These are phyloP conservation scores for Glutinoglossum americanum DNA, from an alignment of 495 filamentous ascomycete species.

Conservation along the genomic window DNA sequence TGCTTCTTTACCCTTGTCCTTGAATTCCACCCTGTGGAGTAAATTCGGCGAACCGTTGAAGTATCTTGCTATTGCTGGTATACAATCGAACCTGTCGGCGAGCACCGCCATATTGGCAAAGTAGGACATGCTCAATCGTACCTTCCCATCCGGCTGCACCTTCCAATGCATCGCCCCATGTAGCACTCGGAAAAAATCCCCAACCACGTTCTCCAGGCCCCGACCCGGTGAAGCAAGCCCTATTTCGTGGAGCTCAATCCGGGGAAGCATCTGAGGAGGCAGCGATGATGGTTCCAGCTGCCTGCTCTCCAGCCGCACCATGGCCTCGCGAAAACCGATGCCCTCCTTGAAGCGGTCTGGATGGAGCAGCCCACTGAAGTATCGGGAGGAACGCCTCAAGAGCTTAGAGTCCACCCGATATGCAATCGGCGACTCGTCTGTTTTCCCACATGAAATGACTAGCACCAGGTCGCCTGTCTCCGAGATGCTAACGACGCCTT, in stretches of 20 bases:
- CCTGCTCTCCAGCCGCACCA: constrained; percentile 19
- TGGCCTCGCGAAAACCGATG: constrained; percentile 19
- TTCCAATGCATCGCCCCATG: constrained; percentile 24
- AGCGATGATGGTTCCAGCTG: constrained; percentile 24
- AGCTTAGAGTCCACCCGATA: constrained; percentile 19
- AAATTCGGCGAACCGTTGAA: constrained; percentile 11
- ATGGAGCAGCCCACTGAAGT: constrained; percentile 34
- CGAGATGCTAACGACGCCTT: not conserved
- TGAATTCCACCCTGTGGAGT: constrained; percentile 15
- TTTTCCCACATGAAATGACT: not conserved
- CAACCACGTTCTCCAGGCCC: constrained; percentile 25
- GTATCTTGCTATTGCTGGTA: constrained; percentile 23
- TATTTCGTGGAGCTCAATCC: constrained; percentile 32
- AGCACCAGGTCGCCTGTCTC: not conserved
- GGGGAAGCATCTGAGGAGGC: constrained; percentile 26
- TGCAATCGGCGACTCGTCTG: not conserved
- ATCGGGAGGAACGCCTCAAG: constrained; percentile 28
- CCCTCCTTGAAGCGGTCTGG: constrained; percentile 30
- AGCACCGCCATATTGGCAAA: constrained; percentile 42
- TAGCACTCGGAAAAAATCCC: constrained; percentile 34
- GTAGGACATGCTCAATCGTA: constrained; percentile 17
- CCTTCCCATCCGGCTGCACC: too few relatives aligned
- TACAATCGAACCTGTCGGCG: constrained; percentile 41
- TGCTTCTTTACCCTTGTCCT: constrained; percentile 15
- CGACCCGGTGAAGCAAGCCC: constrained; percentile 30